Evolutionary conservation across 1,284 basidiomycete species (phyloP).

Genomic region (Pyrrhoderma lamaoense): DNA sequence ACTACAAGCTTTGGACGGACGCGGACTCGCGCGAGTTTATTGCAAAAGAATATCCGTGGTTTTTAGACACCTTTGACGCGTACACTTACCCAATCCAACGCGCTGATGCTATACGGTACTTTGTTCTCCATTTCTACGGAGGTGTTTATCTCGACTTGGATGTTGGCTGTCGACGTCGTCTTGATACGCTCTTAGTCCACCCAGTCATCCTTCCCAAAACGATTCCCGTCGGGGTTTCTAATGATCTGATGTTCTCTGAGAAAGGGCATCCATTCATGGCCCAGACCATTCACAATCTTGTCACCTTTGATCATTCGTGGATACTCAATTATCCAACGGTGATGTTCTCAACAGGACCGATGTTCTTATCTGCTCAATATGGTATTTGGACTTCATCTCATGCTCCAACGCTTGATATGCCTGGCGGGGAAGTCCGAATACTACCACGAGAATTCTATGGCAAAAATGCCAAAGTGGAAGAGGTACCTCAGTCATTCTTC

Average conservation of each 20-base stretch:
- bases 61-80: constrained; percentile 86
- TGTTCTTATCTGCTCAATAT: constrained; percentile 88
- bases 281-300: constrained; percentile 87
- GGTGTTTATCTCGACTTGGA: constrained; percentile 97
- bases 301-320: constrained; percentile 91
- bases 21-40: constrained; percentile 86
- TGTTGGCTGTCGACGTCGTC: constrained; percentile 85
- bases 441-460: constrained; percentile 93
- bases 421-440: constrained; percentile 72
- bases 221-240: constrained; percentile 94
- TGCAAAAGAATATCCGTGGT: constrained; percentile 82
- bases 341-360: constrained; percentile 98
- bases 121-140: constrained; percentile 92
- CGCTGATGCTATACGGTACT: constrained; percentile 97
- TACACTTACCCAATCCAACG: constrained; percentile 95
- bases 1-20: constrained; percentile 98
- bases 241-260: constrained; percentile 93
- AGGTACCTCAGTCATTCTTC: constrained; percentile 91
- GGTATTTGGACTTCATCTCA: constrained; percentile 75
- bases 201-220: constrained; percentile 91
- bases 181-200: constrained; percentile 85
- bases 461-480: constrained; percentile 82
- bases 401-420: constrained; percentile 44
- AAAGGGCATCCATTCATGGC: constrained; percentile 86
- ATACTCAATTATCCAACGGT: constrained; percentile 96